Evolutionary conservation across 179 eudicot genomes (phyloP).

Genomic region (Spinacia oleracea): DNA sequence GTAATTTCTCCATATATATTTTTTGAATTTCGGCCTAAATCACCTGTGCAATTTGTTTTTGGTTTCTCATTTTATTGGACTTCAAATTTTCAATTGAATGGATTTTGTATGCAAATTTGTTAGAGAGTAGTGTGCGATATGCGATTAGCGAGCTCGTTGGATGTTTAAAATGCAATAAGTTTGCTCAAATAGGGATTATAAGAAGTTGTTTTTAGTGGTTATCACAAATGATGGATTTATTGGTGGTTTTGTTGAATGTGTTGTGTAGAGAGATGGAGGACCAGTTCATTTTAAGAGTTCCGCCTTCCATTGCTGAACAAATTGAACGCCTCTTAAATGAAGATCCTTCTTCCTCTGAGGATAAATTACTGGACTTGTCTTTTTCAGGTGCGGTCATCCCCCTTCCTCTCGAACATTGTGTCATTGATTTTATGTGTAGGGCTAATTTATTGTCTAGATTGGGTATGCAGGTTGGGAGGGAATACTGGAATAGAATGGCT

Average conservation of each 20-base stretch:
- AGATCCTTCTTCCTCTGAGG: constrained; percentile 58
- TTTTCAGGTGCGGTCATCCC: constrained; percentile 50
- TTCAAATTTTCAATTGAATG: no score
- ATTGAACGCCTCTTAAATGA: constrained; percentile 72
- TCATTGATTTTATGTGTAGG: neutral
- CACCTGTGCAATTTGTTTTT: no score
- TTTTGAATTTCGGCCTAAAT: no score
- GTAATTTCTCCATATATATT: no score
- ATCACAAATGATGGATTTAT: neutral
- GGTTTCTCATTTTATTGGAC: no score
- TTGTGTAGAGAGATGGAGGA: constrained; percentile 62
- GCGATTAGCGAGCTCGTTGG: neutral
- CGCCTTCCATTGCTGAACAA: constrained; percentile 82
- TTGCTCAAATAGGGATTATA: neutral
- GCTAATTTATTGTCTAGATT: neutral
- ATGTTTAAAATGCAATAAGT: neutral
- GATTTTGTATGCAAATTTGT: no score
- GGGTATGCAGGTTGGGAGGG: neutral
- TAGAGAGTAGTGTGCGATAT: neutral
- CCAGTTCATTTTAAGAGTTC: constrained; percentile 85
- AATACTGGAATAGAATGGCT: neutral
- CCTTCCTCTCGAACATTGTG: neutral
- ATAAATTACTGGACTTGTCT: constrained; percentile 69
- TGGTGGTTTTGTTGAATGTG: constrained; percentile 14
- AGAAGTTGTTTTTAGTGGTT: neutral